phyloP scores from a whole-genome alignment of 148 eudicot species.

The Rhododendron kiyosumense region DNA sequence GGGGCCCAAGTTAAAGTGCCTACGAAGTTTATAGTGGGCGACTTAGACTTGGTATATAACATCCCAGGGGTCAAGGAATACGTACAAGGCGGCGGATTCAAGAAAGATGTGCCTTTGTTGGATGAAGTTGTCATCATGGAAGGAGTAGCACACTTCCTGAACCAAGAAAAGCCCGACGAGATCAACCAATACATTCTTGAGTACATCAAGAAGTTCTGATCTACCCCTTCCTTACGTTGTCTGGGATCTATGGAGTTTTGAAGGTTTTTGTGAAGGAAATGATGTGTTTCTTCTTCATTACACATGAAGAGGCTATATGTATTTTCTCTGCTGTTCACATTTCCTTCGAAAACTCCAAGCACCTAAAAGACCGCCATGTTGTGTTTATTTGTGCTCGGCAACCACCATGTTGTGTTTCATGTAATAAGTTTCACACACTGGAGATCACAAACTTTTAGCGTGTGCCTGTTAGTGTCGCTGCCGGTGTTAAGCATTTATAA shows the following conservation, averaged over 20 bases:
- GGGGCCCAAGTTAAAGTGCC: constrained; percentile 38
- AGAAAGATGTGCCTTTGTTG: constrained; percentile 26
- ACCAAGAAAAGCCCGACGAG: constrained; percentile 30
- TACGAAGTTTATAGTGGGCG: constrained; percentile 1
- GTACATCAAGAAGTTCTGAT: constrained; percentile 18
- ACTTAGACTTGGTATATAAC: constrained; percentile 28
- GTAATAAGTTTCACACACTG: not conserved
- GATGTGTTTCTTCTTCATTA: not conserved
- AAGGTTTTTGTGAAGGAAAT: no score
- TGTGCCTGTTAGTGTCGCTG: not conserved
- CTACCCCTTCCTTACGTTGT: not conserved
- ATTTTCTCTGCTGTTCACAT: no score
- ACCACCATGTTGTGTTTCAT: not conserved
- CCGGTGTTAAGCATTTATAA: not conserved
- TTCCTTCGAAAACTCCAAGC: not conserved
- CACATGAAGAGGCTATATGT: no score
- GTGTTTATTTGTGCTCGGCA: not conserved
- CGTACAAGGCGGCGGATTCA: constrained; percentile 34
- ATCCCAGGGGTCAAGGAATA: constrained; percentile 33
- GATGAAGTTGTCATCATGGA: constrained; percentile 35
- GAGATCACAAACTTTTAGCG: not conserved
- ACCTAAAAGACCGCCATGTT: not conserved
- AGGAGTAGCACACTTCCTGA: constrained; percentile 31
- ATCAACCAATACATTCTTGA: constrained; percentile 25
- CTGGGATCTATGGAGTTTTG: not conserved